Base-by-base conservation (phyloP, 2,329 filamentous ascomycete genomes). In the Chaetomiaceae sp. region DNA sequence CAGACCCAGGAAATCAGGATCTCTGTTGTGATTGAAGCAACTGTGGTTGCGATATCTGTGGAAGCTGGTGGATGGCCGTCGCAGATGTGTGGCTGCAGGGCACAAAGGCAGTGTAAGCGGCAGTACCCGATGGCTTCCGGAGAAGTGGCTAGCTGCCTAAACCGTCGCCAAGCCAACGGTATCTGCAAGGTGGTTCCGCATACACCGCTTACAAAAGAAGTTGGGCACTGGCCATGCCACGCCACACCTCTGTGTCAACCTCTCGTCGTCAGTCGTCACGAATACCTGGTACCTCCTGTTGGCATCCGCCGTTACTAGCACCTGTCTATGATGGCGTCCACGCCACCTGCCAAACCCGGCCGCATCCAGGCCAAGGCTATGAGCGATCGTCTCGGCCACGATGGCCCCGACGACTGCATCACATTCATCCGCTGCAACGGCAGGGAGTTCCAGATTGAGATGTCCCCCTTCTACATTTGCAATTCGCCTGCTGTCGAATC, bases 371-470 rank as follows among this genome's bases (percentile, higher is more conserved):
- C 42, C 11, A 50, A 38, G 34, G 30, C 39, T 12, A 30, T 50
- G 27, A 36, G 36, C 30, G 42, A 24, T 32, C 42, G 42, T 46
- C 12, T 42, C 17, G 37, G 46, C 39, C 6, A 43, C 11, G 42
- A 27, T 14, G 35, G 30, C 18, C 6, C 9, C 10, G 43, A 47
- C 30, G 47, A 49, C 36, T 52, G 50, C 47, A 45, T 47, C 39
- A 47, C 40, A 19, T 38, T 17, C n/a, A 49, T 49, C 40, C 50
- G 50, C 39, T 52, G 47, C 47, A 49, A 52, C 33, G 50, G 47
- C 36, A 35, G 50, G 22, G 39, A 44, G 14, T 49, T 49, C 27
- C 36, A 47, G 19, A 34, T 52, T 35, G 46, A 45, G 12, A 43
- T 52, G 39, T 52, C 50, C 27, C 46, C 47, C 14, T 43, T 42